Evolutionary conservation across 2,329 filamentous ascomycete species (phyloP).

Genomic region (Fragosphaeria purpurea): DNA sequence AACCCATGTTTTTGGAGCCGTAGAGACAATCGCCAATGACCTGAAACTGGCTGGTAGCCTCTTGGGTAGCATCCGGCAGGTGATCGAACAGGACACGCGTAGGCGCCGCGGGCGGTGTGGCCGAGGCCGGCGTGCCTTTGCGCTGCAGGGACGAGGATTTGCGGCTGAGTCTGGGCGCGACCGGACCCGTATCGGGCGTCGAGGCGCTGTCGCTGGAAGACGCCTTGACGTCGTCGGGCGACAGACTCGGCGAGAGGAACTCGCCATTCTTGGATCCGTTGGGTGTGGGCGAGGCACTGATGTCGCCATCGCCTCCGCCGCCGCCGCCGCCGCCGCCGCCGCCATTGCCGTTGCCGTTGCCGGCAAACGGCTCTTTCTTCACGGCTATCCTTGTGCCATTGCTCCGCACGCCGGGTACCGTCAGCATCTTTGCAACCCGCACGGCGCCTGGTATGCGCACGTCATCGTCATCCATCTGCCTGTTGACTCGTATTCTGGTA

Average conservation of each 20-base stretch:
- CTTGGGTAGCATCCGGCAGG: conserved; percentile 66
- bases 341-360: conserved; percentile 16
- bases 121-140: conserved; percentile 51
- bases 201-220: conserved; percentile 35
- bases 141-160: conserved; percentile 42
- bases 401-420: conserved; percentile 16
- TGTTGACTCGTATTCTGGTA: neutral
- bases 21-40: conserved; percentile 81
- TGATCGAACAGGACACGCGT: conserved; percentile 50
- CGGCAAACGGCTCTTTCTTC: conserved; percentile 27
- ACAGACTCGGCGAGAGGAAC: conserved; percentile 32
- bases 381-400: conserved; percentile 23
- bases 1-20: conserved; percentile 81
- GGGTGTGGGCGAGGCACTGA: conserved; percentile 24
- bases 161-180: conserved; percentile 59
- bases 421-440: conserved; percentile 26
- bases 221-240: conserved; percentile 35
- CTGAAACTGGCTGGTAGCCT: conserved; percentile 68
- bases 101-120: conserved; percentile 37
- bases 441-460: conserved; percentile 15
- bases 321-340: no score
- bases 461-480: conserved; percentile 15
- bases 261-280: conserved; percentile 26
- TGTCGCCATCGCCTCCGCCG: no score
- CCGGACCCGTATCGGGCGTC: conserved; percentile 39